A percentile compares a stretch with the other conserved stretches of the same genome.
These are phyloP conservation scores for Elsinoe fawcettii DNA, from an alignment of 2,329 filamentous ascomycete species.

Conservation along the genomic window DNA sequence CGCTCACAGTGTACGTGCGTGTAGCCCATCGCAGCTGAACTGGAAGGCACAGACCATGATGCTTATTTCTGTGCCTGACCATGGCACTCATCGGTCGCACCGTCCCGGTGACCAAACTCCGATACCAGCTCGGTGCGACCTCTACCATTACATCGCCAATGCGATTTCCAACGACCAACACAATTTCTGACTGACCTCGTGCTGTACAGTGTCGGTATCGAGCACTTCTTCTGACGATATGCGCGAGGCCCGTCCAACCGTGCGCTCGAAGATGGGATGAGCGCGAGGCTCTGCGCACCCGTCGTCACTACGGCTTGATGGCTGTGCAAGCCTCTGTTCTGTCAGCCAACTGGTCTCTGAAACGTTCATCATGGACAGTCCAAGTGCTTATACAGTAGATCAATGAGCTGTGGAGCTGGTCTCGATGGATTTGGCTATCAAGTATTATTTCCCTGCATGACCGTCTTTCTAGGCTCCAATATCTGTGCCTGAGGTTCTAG, in stretches of 20 bases:
- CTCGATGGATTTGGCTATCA: not conserved
- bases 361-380: not conserved
- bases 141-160: not conserved
- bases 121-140: not conserved
- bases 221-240: not conserved
- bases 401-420: not conserved
- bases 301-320: constrained; percentile 1
- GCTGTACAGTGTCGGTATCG: not conserved
- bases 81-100: not conserved
- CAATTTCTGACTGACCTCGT: not conserved
- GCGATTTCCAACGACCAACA: not conserved
- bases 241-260: not conserved
- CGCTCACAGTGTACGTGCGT: not conserved
- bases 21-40: not conserved
- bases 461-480: constrained; percentile 9
- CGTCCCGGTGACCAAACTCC: constrained; percentile 6
- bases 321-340: constrained; percentile 11
- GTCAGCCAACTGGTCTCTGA: constrained; percentile 8
- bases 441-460: not conserved
- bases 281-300: constrained; percentile 7
- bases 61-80: not conserved
- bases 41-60: constrained; percentile 5
- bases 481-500: constrained; percentile 9
- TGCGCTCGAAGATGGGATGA: not conserved
- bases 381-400: not conserved